Conservation (phyloP, 1,284 basidiomycete genomes). For the Apiotrichum veenhuisii region DNA sequence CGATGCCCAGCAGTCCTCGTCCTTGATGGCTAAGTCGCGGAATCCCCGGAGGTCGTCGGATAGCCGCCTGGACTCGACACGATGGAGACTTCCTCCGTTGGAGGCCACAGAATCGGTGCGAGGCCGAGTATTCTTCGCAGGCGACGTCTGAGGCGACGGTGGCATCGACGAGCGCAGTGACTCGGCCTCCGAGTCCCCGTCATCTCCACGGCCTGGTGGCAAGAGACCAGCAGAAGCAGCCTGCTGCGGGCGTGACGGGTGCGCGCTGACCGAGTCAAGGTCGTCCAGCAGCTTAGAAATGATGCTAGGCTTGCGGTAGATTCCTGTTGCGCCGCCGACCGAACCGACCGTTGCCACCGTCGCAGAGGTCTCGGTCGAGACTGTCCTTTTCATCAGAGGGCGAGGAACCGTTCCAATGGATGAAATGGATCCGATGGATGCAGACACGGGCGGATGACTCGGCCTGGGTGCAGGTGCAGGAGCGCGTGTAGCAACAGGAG, state of each 20-base stretch:
- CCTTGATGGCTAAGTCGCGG: constrained; percentile 21
- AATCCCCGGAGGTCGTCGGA: constrained; percentile 40
- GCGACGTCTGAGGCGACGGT: neutral
- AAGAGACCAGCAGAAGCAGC: neutral
- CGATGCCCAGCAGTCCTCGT: constrained; percentile 36
- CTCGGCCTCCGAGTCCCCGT: neutral
- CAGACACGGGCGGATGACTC: neutral
- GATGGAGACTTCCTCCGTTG: neutral
- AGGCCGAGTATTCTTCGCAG: neutral
- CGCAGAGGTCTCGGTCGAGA: neutral
- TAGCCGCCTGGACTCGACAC: constrained; percentile 17
- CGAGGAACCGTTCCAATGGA: neutral
- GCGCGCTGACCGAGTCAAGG: constrained; percentile 13
- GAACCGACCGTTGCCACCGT: neutral
- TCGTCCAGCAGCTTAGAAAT: constrained; percentile 16
- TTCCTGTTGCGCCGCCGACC: constrained; percentile 1
- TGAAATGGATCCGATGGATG: too few relatives aligned
- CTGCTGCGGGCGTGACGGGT: neutral
- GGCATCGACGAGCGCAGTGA: neutral
- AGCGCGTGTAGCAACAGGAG: too few relatives aligned
- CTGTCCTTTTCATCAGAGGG: neutral
- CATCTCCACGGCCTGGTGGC: neutral
- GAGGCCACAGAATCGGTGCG: neutral
- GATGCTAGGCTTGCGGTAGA: constrained; percentile 10
- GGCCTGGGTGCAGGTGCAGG: too few relatives aligned